Evolutionary conservation across 176 grass and related monocot species (phyloP), one percentile per base, ranked within the genome.

Genomic region (Rhynchospora tenuis): DNA sequence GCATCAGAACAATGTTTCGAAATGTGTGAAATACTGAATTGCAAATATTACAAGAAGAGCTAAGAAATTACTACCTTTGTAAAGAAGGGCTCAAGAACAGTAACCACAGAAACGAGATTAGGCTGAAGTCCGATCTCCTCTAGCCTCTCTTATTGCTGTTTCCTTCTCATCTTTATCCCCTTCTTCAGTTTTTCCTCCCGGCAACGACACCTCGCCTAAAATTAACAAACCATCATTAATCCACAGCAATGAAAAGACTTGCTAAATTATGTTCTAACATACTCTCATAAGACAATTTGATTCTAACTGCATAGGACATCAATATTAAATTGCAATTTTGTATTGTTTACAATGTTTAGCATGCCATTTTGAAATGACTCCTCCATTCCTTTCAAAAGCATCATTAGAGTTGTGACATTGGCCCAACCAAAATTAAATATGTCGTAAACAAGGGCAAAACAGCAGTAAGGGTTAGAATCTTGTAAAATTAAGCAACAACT

Each of bases 91-190:
- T 98, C 89, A 62, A 98, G 92, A 87, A 93, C 87, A 17, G 92
- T 64, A 12, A 98, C 86, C 14, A 94, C 50, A 42, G 86, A 90
- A 0, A 98, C 92, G 9, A 98, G 84, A 16, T 84, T 81, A 0
- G 91, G 92, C 43, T 91, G 89, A 54, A 98, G 83, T 22, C 95
- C 95, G 31, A 95, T 98, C 82, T 98, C 95, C 78, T 98, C 95
- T 15, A 29, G 95, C 95, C 68, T 98, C 95, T 70, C 92, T 84
- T 22, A 95, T 45, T 52, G 95, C 95, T 52, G 95, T 98, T 43
- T 88, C 89, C 86, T 71, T 83, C 16, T 73, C 91, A 38, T 98
- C 92, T 44, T 88, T 87, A 75, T 98, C 95, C 27, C 91, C 81
- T 42, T 95, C 90, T 3, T 98, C 95, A 20, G 83, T 74, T 73